A percentile compares a stretch with the other conserved stretches of the same genome.
These are phyloP conservation scores for Talaromyces sp. DNA, from an alignment of 2,329 filamentous ascomycete genomes.

Conservation along the genomic window DNA sequence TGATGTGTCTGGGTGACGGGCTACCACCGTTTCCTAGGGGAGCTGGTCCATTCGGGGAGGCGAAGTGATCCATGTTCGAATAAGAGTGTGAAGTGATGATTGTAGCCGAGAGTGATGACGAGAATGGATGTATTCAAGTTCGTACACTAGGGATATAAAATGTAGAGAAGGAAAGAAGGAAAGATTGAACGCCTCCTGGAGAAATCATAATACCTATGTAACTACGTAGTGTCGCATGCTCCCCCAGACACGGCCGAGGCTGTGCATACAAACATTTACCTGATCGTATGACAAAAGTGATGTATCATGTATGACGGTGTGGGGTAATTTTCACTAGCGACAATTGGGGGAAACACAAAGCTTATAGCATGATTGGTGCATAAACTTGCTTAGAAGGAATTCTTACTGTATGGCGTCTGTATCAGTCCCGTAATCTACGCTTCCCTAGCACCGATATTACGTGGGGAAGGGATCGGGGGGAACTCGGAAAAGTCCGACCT, in stretches of 20 bases:
- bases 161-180: neutral
- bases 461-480: neutral
- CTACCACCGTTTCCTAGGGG: slow-evolving; percentile 12
- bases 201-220: neutral
- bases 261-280: neutral
- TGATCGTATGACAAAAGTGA: slow-evolving; percentile 1
- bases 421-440: neutral
- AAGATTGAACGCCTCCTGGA: neutral
- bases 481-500: neutral
- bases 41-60: slow-evolving; percentile 10
- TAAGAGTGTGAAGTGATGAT: neutral
- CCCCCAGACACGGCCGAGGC: slow-evolving; percentile 5
- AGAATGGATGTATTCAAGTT: neutral
- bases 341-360: neutral
- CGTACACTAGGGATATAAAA: neutral
- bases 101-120: neutral
- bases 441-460: neutral
- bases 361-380: neutral
- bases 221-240: slow-evolving; percentile 4
- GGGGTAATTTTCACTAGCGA: neutral
- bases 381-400: neutral
- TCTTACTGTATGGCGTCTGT: neutral
- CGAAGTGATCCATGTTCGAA: slow-evolving; percentile 16
- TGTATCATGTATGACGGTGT: neutral
- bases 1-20: slow-evolving; percentile 10